Evolutionary conservation across 805 yeast species (phyloP).

Genomic region (Teunomyces lycoperdinae): DNA sequence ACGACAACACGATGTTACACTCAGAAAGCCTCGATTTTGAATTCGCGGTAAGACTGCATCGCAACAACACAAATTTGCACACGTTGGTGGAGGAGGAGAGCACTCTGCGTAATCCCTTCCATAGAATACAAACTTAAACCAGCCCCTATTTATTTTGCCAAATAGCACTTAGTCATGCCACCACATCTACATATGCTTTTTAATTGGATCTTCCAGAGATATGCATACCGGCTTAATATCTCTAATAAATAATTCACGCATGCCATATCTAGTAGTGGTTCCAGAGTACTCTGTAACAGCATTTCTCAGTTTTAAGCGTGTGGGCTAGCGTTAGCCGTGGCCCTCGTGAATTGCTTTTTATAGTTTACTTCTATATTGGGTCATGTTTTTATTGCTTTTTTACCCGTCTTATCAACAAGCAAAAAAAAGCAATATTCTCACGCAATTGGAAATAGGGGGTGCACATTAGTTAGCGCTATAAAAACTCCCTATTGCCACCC

Average conservation of each 20-base stretch:
- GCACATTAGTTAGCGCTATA: slow-evolving; percentile 1
- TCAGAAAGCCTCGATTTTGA: neutral
- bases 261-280: neutral
- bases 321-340: neutral
- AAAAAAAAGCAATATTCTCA: slow-evolving; percentile 1
- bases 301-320: neutral
- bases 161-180: neutral
- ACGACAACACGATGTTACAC: neutral
- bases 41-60: neutral
- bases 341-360: neutral
- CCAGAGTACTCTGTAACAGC: neutral
- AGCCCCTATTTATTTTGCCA: neutral
- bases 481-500: slow-evolving; percentile 4
- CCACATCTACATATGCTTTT: too few relatives aligned
- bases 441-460: slow-evolving; percentile 4
- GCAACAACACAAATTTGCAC: neutral
- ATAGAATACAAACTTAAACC: neutral
- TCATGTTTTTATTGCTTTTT: slow-evolving; percentile 3
- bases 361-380: neutral
- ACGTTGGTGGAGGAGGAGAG: slow-evolving; percentile 1
- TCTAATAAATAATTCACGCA: neutral
- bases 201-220: neutral
- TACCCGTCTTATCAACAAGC: neutral
- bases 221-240: neutral
- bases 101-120: neutral